Evolutionary conservation across 1,284 basidiomycete genomes (phyloP), one percentile per base, ranked within the genome.

Genomic region (Kalmanozyma brasiliensis): DNA sequence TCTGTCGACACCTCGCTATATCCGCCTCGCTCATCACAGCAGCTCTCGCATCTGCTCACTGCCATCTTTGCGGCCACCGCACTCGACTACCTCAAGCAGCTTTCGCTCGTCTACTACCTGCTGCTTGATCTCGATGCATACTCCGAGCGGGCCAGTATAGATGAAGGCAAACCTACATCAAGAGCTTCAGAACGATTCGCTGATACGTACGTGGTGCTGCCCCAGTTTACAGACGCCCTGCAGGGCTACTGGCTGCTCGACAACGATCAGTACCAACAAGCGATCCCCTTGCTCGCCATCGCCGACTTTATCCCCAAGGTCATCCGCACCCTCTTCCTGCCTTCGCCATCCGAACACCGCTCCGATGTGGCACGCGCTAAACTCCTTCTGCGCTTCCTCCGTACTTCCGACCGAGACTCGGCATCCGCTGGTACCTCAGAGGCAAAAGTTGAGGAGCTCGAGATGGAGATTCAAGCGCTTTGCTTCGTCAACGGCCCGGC

Each of bases 161-260:
- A 43, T 5, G 40, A 16, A 4, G 36, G 29, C 24, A 37, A 23
- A 24, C 22, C 4, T 10, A 10, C 37, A 8, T 23, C 44, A 8
- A 26, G n/a, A 4, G 45, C 41, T 19, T 59, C 68, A 33, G 49
- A 68, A 5, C 38, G 45, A n/a, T 74, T 74, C 23, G 68, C 72
- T 20, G 52, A 57, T 45, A 59, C 51, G n/a, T 65, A 58, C 17
- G 62, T 64, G 0, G 52, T 74, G 14, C 65, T 68, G 22, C 64
- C 68, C 20, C 64, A 68, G 4, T 71, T 67, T 43, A 52, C 56
- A 17, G 58, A 72, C 23, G 58, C 52, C n/a, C 72, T 74, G 72
- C 52, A 60, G 13, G 72, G 69, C 6, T 74, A 74, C 44, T 74
- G 72, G 72, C 51, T 57, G 17, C 60, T 74, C n/a, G 72, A 74